Conservation (phyloP, 768 basidiomycete genomes). For the Gloeopeniophorella convolvens region DNA sequence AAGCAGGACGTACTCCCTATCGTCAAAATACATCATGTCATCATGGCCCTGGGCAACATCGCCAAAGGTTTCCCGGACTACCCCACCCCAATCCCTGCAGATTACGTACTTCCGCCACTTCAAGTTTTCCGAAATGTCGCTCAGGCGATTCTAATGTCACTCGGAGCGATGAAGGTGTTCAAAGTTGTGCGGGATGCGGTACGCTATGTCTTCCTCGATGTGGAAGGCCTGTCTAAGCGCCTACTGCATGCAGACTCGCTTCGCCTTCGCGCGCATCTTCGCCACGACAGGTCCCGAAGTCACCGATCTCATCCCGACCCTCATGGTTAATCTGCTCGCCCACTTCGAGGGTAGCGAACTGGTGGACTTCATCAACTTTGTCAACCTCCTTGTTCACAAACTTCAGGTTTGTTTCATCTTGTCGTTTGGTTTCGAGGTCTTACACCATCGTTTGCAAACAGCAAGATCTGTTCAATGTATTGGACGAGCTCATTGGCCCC, state of each 20-base stretch:
- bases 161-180: constrained; percentile 83
- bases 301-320: constrained; percentile 77
- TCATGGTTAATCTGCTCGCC: constrained; percentile 86
- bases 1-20: constrained; percentile 69
- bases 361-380: constrained; percentile 93
- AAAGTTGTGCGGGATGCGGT: constrained; percentile 91
- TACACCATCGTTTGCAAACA: constrained; percentile 26
- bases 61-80: constrained; percentile 96
- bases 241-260: constrained; percentile 58
- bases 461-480: constrained; percentile 80
- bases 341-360: constrained; percentile 91
- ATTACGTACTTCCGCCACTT: constrained; percentile 62
- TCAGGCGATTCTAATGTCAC: constrained; percentile 77
- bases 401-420: constrained; percentile 56
- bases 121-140: constrained; percentile 81
- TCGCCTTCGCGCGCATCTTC: constrained; percentile 89
- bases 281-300: constrained; percentile 83
- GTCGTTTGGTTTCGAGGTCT: neutral
- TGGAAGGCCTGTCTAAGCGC: neutral
- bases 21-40: constrained; percentile 83
- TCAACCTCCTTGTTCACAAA: constrained; percentile 84
- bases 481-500: constrained; percentile 87
- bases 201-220: constrained; percentile 27
- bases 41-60: constrained; percentile 91
- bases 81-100: constrained; percentile 59